Conservation (phyloP, 1,284 basidiomycete species). For the Cutaneotrichosporon sp. region DNA sequence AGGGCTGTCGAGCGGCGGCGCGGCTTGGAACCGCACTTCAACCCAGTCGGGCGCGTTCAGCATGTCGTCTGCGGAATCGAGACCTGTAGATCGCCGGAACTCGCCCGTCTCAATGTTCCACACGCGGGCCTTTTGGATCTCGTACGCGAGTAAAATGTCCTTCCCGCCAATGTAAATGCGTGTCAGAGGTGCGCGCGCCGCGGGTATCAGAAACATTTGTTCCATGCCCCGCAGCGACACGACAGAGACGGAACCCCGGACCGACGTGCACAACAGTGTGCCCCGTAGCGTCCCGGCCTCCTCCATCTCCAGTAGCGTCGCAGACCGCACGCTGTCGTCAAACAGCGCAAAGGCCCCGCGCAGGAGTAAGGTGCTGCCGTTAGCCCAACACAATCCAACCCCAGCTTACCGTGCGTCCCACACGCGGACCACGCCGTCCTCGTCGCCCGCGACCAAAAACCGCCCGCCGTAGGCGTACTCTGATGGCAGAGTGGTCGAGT, state of each 20-base stretch:
- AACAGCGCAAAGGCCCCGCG: conserved; percentile 36
- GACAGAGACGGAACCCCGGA: conserved; percentile 75
- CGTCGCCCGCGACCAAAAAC: conserved; percentile 40
- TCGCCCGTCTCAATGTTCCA: conserved; percentile 86
- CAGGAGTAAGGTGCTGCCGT: conserved; percentile 23
- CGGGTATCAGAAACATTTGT: conserved; percentile 74
- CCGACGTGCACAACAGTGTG: conserved; percentile 66
- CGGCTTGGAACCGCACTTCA: conserved; percentile 53
- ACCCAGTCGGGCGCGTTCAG: conserved; percentile 65
- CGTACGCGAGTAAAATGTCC: conserved; percentile 72
- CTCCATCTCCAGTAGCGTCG: conserved; percentile 23
- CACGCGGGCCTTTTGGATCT: conserved; percentile 67
- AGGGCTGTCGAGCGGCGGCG: conserved; percentile 1
- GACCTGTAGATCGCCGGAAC: conserved; percentile 73
- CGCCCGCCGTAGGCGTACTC: conserved; percentile 4
- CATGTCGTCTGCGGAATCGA: conserved; percentile 70
- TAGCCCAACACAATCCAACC: background rate
- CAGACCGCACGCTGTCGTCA: conserved; percentile 50
- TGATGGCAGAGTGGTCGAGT: conserved; percentile 16
- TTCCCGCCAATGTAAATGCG: conserved; percentile 63
- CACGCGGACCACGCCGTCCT: conserved; percentile 41
- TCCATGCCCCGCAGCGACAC: conserved; percentile 70
- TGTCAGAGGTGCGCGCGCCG: conserved; percentile 61
- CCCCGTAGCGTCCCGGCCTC: conserved; percentile 59
- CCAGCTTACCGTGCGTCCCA: conserved; percentile 35